phyloP scores from a whole-genome alignment of 176 grass and related monocot species.

The Saccharum officinarum region DNA sequence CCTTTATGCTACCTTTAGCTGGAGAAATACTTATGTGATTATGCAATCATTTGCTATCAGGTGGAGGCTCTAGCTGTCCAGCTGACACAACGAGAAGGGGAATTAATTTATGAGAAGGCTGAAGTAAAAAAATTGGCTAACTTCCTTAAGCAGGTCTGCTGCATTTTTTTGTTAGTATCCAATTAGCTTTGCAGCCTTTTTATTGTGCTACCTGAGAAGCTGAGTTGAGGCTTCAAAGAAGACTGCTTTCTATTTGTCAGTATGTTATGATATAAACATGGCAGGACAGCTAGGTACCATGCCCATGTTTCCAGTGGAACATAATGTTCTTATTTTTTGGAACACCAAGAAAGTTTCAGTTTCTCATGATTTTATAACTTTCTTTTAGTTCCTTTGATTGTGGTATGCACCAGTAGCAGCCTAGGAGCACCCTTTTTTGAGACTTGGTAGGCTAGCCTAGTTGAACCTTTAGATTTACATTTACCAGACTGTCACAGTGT shows the following conservation, averaged over 20 bases:
- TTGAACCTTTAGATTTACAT: neutral
- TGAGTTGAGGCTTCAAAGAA: neutral
- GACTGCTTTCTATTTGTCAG: neutral
- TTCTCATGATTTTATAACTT: neutral
- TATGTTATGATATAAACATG: neutral
- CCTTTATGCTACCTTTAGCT: constrained; percentile 5
- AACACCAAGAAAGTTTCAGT: neutral
- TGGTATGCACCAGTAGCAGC: constrained; percentile 5
- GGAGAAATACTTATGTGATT: neutral
- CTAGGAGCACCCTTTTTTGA: neutral
- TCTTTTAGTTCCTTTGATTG: neutral
- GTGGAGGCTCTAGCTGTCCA: constrained; percentile 94
- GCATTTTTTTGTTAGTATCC: constrained; percentile 29
- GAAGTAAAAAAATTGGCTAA: constrained; percentile 91
- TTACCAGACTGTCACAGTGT: neutral
- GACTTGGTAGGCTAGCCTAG: neutral
- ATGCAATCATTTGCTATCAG: constrained; percentile 47
- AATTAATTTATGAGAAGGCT: constrained; percentile 92
- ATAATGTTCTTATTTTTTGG: neutral
- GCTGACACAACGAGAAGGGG: constrained; percentile 95
- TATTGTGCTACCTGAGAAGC: neutral
- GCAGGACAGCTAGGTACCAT: neutral
- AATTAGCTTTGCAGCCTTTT: constrained; percentile 11
- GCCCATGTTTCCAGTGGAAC: neutral
- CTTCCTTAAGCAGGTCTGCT: constrained; percentile 80